phyloP scores from a whole-genome alignment of 352 stramenopile species.

The Phytopythium mirpurense region DNA sequence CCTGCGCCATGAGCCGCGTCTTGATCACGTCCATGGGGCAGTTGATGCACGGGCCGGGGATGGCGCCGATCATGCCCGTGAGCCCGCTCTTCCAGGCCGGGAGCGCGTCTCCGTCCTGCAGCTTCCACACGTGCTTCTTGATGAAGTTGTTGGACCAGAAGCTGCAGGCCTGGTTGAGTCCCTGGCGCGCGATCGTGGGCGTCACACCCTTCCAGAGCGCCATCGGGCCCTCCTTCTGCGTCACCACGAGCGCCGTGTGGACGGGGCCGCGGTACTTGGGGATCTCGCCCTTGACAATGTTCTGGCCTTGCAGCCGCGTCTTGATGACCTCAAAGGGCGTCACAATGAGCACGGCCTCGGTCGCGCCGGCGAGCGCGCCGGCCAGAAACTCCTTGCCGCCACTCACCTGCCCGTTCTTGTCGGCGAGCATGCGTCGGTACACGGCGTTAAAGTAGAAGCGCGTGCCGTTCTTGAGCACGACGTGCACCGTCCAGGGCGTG shows the following conservation, averaged over 20 bases:
- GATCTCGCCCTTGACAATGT: conserved; percentile 76
- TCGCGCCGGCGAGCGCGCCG: conserved; percentile 91
- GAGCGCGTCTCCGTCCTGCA: conserved; percentile 84
- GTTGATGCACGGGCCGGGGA: conserved; percentile 86
- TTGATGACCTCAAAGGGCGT: conserved; percentile 99
- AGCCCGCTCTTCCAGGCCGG: conserved; percentile 93
- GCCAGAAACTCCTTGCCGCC: conserved; percentile 82
- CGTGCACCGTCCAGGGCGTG: conserved; percentile 85
- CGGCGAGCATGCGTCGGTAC: conserved; percentile 67
- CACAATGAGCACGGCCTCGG: conserved; percentile 95
- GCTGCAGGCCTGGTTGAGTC: conserved; percentile 97
- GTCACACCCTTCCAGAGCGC: conserved; percentile 95
- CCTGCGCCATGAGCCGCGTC: conserved; percentile 91
- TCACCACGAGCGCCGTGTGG: conserved; percentile 91
- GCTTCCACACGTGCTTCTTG: conserved; percentile 83
- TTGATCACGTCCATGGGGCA: conserved; percentile 96
- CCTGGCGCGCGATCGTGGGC: conserved; percentile 96
- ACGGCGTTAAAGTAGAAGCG: conserved; percentile 89
- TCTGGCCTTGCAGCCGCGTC: conserved; percentile 94
- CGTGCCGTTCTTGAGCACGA: conserved; percentile 89
- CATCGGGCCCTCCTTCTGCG: conserved; percentile 90
- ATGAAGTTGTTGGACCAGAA: conserved; percentile 97
- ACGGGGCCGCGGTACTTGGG: conserved; percentile 87
- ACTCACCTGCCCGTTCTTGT: conserved; percentile 79
- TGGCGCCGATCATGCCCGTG: conserved; percentile 88